Evolutionary conservation across 75 land plant genomes (phyloP), one percentile per base, ranked within the genome.

Genomic region (Selaginella moellendorffii): DNA sequence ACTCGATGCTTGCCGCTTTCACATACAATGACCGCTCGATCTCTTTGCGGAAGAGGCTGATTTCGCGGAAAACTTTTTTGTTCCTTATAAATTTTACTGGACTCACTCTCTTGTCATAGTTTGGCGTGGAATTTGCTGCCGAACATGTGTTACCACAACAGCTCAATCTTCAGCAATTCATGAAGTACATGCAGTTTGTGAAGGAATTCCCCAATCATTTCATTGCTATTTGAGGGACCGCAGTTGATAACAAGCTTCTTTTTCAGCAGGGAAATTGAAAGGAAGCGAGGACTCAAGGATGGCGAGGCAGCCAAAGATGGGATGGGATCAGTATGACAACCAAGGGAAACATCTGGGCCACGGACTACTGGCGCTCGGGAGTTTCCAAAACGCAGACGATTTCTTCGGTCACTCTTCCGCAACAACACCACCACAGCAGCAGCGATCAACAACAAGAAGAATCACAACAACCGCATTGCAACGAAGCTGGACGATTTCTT

Each of bases 91-190:
- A 36, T 36, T 56, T 56, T 19, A 36, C 46, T 36, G 46, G 46
- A 10, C 24, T 64, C 18, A 28, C 53, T 24, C 30, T 28, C 29
- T 27, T 30, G 60, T 56, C 24, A 24, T 8, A 56, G 60, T 56
- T 20, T 56, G 22, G 5, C 26, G 24, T 14, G 5, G 19, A 52
- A 28, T 67, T 54, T 69, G 61, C 18, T 59, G 52, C 24, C 8
- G 31, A 93, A 77, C 83, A 89, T 80, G 79, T 93, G 25, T 84
- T 93, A 68, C 96, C 98, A 26, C 96, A 83, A 71, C 98, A 93
- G 71, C 69, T 93, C 56, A 93, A 83, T 76, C 83, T 83, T 54
- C 96, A 93, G 67, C 98, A 93, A 69, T 89, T 93, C 77, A 84
- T 85, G 0, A 93, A 93, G 68, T 93, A 86, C 74, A 93, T 93